Evolutionary conservation across 164 flowering plant genomes (phyloP), one percentile per base, ranked within the genome.

Genomic region (Houttuynia cordata): DNA sequence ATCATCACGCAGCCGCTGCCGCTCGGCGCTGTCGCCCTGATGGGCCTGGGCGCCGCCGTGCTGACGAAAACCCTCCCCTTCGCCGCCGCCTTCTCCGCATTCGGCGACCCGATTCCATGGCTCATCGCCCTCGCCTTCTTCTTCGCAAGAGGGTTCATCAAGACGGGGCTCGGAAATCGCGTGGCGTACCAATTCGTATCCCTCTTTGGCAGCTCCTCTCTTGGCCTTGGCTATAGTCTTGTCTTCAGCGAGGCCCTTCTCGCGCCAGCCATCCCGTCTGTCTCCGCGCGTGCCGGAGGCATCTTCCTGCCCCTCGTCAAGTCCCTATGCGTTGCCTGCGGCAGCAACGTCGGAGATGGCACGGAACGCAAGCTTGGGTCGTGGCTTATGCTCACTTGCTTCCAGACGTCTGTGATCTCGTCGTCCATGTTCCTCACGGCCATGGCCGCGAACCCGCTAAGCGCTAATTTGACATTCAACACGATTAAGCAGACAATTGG

Each of bases 51-150:
- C 9, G 96, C 96, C 0, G 66, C 85, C 2, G 97, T 91, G 1
- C 78, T 88, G 24, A 88, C 97, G 34, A 88, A 91, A 67, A 91
- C 97, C 14, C 77, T 91, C 1, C 81, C 97, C 0, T 91, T 91
- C 59, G 64, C 87, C 0, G 95, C 95, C 3, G 98, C 98, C 0
- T 91, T 91, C 75, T 91, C 98, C 1, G 92, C 92, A 10, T 91
- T 91, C 50, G 95, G 98, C 4, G 98, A 91, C 70, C 96, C 96
- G 1, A 91, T 88, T 51, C 97, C 96, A 1, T 88, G 96, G 97
- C 76, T 91, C 9, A 91, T 91, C 14, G 96, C 91, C 13, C 83
- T 91, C n/a, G 96, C 97, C 0, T 91, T 91, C 78, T 91, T 91
- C 80, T 91, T 91, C 64, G 94, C 97, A 0, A 64, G 91, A 9